Base-by-base conservation (phyloP, 257 asterid genomes). In the Nicotiana undulata region DNA sequence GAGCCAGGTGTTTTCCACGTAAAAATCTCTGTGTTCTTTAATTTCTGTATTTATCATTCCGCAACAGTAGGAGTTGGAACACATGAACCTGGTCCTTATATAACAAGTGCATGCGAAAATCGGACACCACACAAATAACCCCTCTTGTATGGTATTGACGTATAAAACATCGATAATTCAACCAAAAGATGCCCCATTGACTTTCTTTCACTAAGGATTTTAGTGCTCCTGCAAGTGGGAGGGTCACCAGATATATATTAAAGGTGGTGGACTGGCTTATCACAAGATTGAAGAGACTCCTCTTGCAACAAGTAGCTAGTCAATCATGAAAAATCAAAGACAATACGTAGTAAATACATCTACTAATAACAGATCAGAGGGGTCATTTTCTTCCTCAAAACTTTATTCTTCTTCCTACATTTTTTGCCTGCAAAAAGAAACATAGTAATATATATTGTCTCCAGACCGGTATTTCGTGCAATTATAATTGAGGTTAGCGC, bases 191-290 rank as follows among this genome's bases (percentile, higher is more conserved):
- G 63, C 40, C 0, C 65, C 56, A 64, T 64, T 74, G 68, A 77
- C 80, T 66, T 81, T 46, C 66, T 66, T 81, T 46, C 66, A 7
- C 20, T 51, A 15, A 44, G 52, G 44, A 15, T n/a, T 16, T 61
- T 49, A 32, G 88, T 82, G 88, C 74, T 75, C 67, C 76, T 55
- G 82, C 56, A 76, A 82, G 76, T 67, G 80, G 83, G 79, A 75
- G 84, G 82, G 44, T 40, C 82, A 85, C 72, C 63, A 22, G 80
- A 55, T 55, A 77, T 72, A 58, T 28, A 44, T 75, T 72, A 55
- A 56, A 75, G 77, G 75, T 52, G 52, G 75, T 64, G 80, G 78
- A 29, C 32, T 28, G 31, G 31, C 78, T 26, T 52, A 82, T 79
- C 32, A 75, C 72, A 65, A 29, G 63, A 46, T 58, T 79, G 65